Percentiles rank a stretch among this genome's conserved stretches.
Evolutionary conservation across 176 grass and related monocot species (phyloP).

Genomic region (Hyparrhenia diplandra): DNA sequence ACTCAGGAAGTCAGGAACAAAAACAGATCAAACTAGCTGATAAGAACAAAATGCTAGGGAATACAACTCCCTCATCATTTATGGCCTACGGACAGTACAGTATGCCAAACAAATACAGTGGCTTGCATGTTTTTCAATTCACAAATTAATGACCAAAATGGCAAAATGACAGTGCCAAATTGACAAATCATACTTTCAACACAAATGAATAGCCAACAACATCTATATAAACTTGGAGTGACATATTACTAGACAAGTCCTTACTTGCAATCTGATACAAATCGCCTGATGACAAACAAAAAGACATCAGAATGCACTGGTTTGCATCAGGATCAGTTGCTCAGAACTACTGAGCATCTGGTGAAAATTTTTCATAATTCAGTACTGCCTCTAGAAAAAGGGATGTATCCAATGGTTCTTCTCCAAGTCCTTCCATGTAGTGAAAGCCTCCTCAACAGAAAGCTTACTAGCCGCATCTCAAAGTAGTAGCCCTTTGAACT

Average conservation of each 20-base stretch:
- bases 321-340: not conserved
- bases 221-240: not conserved
- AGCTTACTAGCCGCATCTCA: not conserved
- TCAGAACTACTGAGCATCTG: not conserved
- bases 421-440: not conserved
- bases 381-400: not conserved
- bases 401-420: not conserved
- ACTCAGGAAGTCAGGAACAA: no score
- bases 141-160: not conserved
- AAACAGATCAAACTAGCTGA: no score
- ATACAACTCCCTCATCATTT: no score
- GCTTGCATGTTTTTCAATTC: not conserved
- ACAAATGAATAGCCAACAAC: not conserved
- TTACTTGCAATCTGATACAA: not conserved
- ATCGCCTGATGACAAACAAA: not conserved
- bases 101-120: no score
- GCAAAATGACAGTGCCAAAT: not conserved
- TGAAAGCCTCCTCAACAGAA: constrained; percentile 5
- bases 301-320: not conserved
- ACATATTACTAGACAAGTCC: not conserved
- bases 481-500: not conserved
- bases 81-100: no score
- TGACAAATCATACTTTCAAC: not conserved
- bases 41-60: no score
- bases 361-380: not conserved